Evolutionary conservation across 2,329 filamentous ascomycete species (phyloP), one percentile per base, ranked within the genome.

Genomic region (Fusarium pseudocircinatum): DNA sequence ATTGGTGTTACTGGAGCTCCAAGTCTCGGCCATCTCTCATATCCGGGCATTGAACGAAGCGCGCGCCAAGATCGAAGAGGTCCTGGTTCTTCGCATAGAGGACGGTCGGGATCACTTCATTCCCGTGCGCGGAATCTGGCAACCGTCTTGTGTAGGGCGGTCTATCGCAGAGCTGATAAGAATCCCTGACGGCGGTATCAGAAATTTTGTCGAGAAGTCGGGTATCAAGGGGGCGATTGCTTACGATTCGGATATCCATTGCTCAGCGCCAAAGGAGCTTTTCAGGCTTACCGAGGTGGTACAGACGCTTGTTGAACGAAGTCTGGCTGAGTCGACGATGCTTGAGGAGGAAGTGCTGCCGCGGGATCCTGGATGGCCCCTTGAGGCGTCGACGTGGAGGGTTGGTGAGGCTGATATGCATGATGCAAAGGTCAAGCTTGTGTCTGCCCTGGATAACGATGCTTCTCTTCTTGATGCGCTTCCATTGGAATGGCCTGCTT

Each of bases 41-140:
- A 90, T 94, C 1, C 90, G 89, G 24, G 84, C 87, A 5, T 86
- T 99, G 42, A 98, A 98, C 74, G 87, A 92, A 60, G 90, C 89
- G 22, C 85, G 86, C 4, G 80, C 85, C 8, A 85, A 84, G 13
- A 84, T 99, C 1, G 96, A 98, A 70, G 95, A 98, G 73, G 91
- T 99, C 7, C 85, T 99, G 13, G 92, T 99, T 4, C 86, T 99
- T 14, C 91, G 95, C 2, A 93, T 99, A 10, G 87, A 90, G 16
- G 90, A 92, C 59, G 97, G 97, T 2, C 89, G 95, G 53, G 96
- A 99, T 77, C 93, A 98, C 79, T 99, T 99, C 79, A 90, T 99
- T 43, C 92, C 95, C 0, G 86, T 97, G 1, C 91, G 89, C 30
- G 96, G 89, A 0, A 85, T 83, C 3, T 99, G 96, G 96, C 84